Evolutionary conservation across 306 rosid genomes (phyloP).

Genomic region (Oemleria cerasiformis): DNA sequence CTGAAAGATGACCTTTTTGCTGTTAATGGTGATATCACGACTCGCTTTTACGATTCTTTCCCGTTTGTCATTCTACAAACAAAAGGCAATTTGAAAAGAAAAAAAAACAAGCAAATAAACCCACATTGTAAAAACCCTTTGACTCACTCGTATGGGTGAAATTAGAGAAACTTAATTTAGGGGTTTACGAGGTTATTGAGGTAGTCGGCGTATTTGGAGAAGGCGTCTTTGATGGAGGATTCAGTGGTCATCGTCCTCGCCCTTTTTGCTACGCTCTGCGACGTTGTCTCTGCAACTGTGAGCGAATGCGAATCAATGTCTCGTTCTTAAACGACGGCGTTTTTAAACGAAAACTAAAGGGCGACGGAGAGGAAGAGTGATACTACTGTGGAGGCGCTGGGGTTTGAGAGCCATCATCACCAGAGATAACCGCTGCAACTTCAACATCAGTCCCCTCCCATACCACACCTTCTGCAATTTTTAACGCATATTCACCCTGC

Average conservation of each 20-base stretch:
- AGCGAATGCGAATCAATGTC: not conserved
- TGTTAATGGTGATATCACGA: constrained; percentile 86
- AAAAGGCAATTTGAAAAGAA: not conserved
- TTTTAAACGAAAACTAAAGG: not conserved
- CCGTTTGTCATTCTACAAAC: constrained; percentile 74
- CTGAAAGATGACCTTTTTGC: constrained; percentile 97
- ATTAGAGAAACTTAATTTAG: not conserved
- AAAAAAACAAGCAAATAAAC: not conserved
- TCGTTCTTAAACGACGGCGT: no score
- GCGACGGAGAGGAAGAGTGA: constrained; percentile 1
- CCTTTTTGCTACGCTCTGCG: constrained; percentile 45
- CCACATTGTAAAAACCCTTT: not conserved
- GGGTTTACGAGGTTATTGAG: constrained; percentile 64
- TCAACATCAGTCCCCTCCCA: constrained; percentile 30
- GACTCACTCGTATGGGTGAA: not conserved
- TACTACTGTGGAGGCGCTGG: constrained; percentile 49
- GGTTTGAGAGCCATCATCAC: constrained; percentile 54
- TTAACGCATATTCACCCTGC: not conserved
- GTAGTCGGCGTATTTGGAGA: constrained; percentile 58
- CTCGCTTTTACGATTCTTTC: constrained; percentile 94
- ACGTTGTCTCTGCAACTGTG: constrained; percentile 45
- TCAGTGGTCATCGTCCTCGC: constrained; percentile 56
- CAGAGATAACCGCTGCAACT: constrained; percentile 20
- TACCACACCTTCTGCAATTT: not conserved
- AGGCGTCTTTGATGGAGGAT: constrained; percentile 62